Base-by-base conservation (phyloP, 257 asterid genomes). In the Gentiana dahurica region DNA sequence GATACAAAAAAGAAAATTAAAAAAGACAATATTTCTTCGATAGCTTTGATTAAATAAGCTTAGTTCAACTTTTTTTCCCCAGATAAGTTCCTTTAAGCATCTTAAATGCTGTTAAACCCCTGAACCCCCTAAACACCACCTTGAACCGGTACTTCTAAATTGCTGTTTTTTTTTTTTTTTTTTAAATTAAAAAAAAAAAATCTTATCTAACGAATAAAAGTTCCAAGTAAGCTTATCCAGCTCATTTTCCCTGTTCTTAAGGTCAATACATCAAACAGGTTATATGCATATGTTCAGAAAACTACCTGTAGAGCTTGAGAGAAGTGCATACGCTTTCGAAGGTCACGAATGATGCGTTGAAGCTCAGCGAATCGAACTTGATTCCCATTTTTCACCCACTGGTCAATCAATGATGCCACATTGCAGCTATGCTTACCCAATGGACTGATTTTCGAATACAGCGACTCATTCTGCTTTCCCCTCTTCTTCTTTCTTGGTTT, bases 271-370 rank as follows among this genome's bases (percentile, higher is more conserved):
- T 8, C 45, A 39, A 39, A 39, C 45, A 39, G 8, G 9, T 41
- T 41, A 10, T 41, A 3, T 4, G 46, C 8, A 41, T 12, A n/a
- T 51, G 8, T 35, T 12, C 3, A 35, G 4, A 32, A 12, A 15
- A 6, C 51, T 55, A 87, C 96, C 96, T 84, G 82, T 24, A 87
- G 76, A 41, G 96, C 94, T 54, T 87, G 96, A 62, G 65, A 24
- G 74, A 53, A 79, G 33, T 89, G 91, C 59, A 55, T 87, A 11
- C 91, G 94, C 73, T 76, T 84, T 33, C 96, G 94, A 54, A 87
- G 92, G 64, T 84, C 92, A 60, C 73, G 58, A 58, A 84, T 63
- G 44, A 87, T 81, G 69, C 94, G 92, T 62, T 76, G 85, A 46
- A 87, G 81, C 82, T 87, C 92, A 2, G 87, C 81, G 62, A 87